These are phyloP conservation scores for Glaciozyma martinii DNA, from an alignment of 768 basidiomycete species.

Conservation along the genomic window DNA sequence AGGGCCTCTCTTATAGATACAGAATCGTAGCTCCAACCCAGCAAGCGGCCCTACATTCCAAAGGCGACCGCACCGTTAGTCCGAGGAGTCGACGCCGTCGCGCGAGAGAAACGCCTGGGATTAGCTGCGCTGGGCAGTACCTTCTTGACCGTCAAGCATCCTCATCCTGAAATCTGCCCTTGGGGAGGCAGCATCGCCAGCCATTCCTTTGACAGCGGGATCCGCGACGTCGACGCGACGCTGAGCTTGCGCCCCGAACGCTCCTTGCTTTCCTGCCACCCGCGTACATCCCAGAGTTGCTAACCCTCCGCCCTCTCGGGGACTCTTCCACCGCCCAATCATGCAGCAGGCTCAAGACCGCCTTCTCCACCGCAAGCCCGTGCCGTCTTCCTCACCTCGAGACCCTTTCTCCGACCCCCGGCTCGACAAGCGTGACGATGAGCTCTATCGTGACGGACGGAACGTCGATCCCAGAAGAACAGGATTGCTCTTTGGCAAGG, in stretches of 20 bases:
- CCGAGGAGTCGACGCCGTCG: too few relatives aligned
- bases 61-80: too few relatives aligned
- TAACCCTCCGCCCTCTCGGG: background rate
- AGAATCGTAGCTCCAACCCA: too few relatives aligned
- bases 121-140: too few relatives aligned
- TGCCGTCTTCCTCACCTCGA: background rate
- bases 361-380: background rate
- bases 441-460: background rate
- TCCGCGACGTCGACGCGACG: background rate
- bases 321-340: background rate
- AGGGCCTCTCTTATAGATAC: too few relatives aligned
- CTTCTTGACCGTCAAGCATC: too few relatives aligned
- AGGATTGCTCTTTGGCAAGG: background rate
- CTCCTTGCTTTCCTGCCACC: background rate
- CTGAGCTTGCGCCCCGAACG: background rate
- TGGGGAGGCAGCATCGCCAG: too few relatives aligned
- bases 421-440: conserved; percentile 1
- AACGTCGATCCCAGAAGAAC: background rate
- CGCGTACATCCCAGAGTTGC: too few relatives aligned
- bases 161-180: too few relatives aligned
- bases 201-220: background rate
- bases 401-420: background rate
- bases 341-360: background rate
- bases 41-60: too few relatives aligned
- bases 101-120: too few relatives aligned